Evolutionary conservation across 192 early-diverging fungal species (phyloP).

Genomic region (Obelidium mucronatum): DNA sequence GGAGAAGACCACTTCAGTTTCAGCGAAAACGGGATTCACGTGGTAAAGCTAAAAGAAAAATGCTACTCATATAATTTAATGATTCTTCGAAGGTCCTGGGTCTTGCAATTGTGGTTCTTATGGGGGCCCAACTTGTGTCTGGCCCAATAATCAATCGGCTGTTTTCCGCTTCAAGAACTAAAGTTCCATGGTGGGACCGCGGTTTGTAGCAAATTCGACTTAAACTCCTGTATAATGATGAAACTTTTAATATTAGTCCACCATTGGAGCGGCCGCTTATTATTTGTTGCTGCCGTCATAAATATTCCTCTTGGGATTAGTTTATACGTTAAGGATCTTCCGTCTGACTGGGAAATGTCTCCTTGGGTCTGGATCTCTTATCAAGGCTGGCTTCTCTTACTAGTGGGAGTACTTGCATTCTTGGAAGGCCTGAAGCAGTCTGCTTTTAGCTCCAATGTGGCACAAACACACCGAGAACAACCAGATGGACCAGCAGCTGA

Average conservation of each 20-base stretch:
- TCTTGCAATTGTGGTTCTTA: background rate
- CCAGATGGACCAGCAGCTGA: background rate
- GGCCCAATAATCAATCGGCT: slow-evolving; percentile 8
- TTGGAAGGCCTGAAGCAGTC: slow-evolving; percentile 8
- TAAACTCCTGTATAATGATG: no score
- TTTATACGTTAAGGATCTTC: background rate
- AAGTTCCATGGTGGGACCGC: slow-evolving; percentile 19
- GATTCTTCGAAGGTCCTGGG: slow-evolving; percentile 17
- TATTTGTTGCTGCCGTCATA: slow-evolving; percentile 3
- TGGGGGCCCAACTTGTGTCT: slow-evolving; percentile 1
- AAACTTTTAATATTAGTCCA: background rate
- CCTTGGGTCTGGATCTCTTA: slow-evolving; percentile 16
- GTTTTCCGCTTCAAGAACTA: background rate
- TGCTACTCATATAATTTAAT: background rate
- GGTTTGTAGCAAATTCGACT: background rate
- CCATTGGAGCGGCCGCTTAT: slow-evolving; percentile 29
- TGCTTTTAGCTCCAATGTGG: background rate
- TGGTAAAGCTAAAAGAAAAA: background rate
- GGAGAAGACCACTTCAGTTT: slow-evolving; percentile 27
- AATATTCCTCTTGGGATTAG: slow-evolving; percentile 27
- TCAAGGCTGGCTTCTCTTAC: background rate
- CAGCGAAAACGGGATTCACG: slow-evolving; percentile 18
- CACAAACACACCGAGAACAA: background rate
- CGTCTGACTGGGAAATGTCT: background rate
- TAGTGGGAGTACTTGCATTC: slow-evolving; percentile 17